Evolutionary conservation across 1,284 basidiomycete genomes (phyloP).

Genomic region (Exsudoporus floridanus): DNA sequence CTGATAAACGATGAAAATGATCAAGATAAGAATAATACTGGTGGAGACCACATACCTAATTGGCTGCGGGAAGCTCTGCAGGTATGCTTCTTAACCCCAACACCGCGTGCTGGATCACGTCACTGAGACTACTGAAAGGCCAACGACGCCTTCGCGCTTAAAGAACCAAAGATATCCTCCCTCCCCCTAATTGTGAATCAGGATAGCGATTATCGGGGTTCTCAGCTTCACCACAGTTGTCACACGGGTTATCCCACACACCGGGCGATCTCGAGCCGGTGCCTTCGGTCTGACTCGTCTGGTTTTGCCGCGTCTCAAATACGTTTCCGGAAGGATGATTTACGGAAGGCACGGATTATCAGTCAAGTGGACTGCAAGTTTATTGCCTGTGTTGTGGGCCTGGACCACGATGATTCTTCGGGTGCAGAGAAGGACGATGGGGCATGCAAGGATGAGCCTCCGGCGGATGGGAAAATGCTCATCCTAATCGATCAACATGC

Average conservation of each 20-base stretch:
- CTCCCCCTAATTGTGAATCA: slow-evolving; percentile 32
- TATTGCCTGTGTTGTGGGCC: slow-evolving; percentile 64
- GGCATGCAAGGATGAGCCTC: slow-evolving; percentile 2
- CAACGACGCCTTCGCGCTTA: slow-evolving; percentile 49
- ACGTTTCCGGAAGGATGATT: slow-evolving; percentile 51
- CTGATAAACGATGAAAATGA: slow-evolving; percentile 6
- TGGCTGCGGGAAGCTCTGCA: slow-evolving; percentile 55
- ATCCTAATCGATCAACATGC: slow-evolving; percentile 94
- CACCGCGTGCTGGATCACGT: slow-evolving; percentile 1
- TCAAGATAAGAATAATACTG: not conserved
- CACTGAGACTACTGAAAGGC: slow-evolving; percentile 36
- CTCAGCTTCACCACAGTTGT: slow-evolving; percentile 11
- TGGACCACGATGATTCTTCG: slow-evolving; percentile 8
- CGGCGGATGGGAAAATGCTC: slow-evolving; percentile 41
- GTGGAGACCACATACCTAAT: slow-evolving; percentile 36
- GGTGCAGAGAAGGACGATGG: slow-evolving; percentile 17
- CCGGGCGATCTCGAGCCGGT: slow-evolving; percentile 7
- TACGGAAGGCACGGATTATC: slow-evolving; percentile 59
- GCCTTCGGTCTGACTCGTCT: slow-evolving; percentile 13
- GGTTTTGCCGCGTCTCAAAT: slow-evolving; percentile 25
- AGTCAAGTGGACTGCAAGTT: slow-evolving; percentile 90
- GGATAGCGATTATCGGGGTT: slow-evolving; percentile 14
- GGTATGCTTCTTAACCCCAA: slow-evolving; percentile 34
- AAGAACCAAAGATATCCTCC: slow-evolving; percentile 48
- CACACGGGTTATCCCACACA: slow-evolving; percentile 10